phyloP scores from a whole-genome alignment of 2,329 filamentous ascomycete species.

The Penicillium sp. region DNA sequence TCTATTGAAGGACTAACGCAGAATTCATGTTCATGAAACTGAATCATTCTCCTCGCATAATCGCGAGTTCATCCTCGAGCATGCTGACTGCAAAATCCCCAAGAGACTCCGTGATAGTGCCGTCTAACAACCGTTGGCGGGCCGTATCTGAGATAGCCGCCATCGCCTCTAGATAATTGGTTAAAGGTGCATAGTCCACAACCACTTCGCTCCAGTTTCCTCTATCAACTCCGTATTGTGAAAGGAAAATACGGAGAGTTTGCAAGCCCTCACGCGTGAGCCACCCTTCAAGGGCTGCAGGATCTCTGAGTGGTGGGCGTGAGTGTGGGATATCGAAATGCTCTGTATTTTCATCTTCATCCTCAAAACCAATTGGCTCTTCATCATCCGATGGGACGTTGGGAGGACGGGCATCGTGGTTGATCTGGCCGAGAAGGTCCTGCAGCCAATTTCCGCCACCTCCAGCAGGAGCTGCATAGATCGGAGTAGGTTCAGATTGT shows the following conservation, averaged over 20 bases:
- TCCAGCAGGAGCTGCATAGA: constrained; percentile 32
- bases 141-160: constrained; percentile 25
- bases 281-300: constrained; percentile 33
- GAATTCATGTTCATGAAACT: neutral
- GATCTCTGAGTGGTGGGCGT: constrained; percentile 27
- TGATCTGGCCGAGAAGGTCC: constrained; percentile 37
- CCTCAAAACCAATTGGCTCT: constrained; percentile 10
- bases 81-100: constrained; percentile 38
- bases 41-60: constrained; percentile 26
- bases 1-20: neutral
- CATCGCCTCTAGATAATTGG: constrained; percentile 38
- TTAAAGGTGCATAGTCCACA: constrained; percentile 34
- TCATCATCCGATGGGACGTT: constrained; percentile 20
- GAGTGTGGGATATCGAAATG: constrained; percentile 14
- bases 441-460: constrained; percentile 38
- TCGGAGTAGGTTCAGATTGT: constrained; percentile 35
- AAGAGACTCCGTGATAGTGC: constrained; percentile 31
- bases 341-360: constrained; percentile 9
- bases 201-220: constrained; percentile 42
- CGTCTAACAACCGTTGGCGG: constrained; percentile 30
- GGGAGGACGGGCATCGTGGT: constrained; percentile 7
- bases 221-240: constrained; percentile 41
- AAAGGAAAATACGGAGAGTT: constrained; percentile 36
- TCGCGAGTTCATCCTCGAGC: constrained; percentile 38
- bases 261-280: constrained; percentile 35